Base-by-base conservation (phyloP, 2,329 filamentous ascomycete species). In the Colletotrichum orchidophilum region DNA sequence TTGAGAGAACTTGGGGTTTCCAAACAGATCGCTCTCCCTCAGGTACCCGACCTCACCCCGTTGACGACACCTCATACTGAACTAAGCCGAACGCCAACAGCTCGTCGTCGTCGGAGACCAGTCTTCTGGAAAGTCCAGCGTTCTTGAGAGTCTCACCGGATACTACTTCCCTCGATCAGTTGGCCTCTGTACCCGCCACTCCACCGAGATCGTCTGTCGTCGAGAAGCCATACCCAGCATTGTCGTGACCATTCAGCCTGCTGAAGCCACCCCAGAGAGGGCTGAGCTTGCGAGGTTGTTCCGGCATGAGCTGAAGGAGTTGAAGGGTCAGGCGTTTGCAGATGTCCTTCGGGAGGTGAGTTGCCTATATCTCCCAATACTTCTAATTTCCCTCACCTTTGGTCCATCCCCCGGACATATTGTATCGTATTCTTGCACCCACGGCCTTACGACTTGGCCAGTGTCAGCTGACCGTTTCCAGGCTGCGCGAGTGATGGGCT, bases 91-190 rank as follows among this genome's bases (percentile, higher is more conserved):
- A 76, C 4, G 75, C 77, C 1, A 46, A 46, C 91, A 94, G 83
- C 93, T 96, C 75, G 92, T 93, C 42, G 94, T 95, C 8, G 93
- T 96, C 11, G 94, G 94, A 72, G 94, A 94, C 75, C 94, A 96
- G 78, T 95, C 93, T 0, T 94, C 93, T 53, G 94, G 94, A 76
- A 97, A 97, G 84, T 94, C 92, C 80, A 96, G 93, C 1, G 92
- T 96, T 21, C 84, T 96, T 33, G 93, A 96, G 78, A 95, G 82
- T 21, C 72, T 88, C 35, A 87, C 86, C 0, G 84, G 83, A 0
- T 85, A 87, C 39, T 81, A 82, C 0, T 86, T 88, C 49, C 86
- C 86, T 5, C 80, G 83, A 1, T 80, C 75, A 0, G 79, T 80
- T 0, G 83, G 80, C 0, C 81, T 87, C 1, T 87, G 86, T 55